These are phyloP conservation scores for Funneliformis caledonium DNA, from an alignment of 371 early-diverging fungal species.

Conservation along the genomic window DNA sequence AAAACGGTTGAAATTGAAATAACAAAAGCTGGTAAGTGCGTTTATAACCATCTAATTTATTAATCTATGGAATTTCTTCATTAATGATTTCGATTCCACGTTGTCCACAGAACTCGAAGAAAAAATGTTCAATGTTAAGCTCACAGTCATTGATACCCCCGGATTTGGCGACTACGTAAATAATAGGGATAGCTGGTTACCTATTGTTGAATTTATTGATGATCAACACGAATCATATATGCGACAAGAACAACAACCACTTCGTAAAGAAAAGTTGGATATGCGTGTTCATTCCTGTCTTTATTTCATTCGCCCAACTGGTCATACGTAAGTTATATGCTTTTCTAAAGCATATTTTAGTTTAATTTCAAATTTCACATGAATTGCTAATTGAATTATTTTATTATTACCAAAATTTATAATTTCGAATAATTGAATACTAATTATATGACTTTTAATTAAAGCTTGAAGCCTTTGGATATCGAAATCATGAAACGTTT, in stretches of 20 bases:
- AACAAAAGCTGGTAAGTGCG: constrained; percentile 80
- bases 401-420: background rate
- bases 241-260: constrained; percentile 80
- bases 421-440: background rate
- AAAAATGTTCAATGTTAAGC: constrained; percentile 93
- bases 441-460: background rate
- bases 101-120: constrained; percentile 84
- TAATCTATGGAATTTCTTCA: background rate
- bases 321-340: constrained; percentile 69
- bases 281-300: constrained; percentile 96
- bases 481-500: constrained; percentile 89
- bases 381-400: background rate
- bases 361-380: background rate
- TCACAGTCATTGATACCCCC: constrained; percentile 97
- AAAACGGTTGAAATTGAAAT: constrained; percentile 95
- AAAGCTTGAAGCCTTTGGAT: constrained; percentile 79
- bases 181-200: constrained; percentile 94
- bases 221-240: constrained; percentile 94
- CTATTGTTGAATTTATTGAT: constrained; percentile 96
- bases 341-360: background rate
- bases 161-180: constrained; percentile 95
- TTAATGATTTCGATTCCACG: background rate
- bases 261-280: constrained; percentile 79
- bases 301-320: constrained; percentile 92
- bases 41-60: background rate